A percentile compares a stretch with the other conserved stretches of the same genome.
These are phyloP conservation scores for Penicillium sp. DNA, from an alignment of 2,329 filamentous ascomycete species.

Conservation along the genomic window DNA sequence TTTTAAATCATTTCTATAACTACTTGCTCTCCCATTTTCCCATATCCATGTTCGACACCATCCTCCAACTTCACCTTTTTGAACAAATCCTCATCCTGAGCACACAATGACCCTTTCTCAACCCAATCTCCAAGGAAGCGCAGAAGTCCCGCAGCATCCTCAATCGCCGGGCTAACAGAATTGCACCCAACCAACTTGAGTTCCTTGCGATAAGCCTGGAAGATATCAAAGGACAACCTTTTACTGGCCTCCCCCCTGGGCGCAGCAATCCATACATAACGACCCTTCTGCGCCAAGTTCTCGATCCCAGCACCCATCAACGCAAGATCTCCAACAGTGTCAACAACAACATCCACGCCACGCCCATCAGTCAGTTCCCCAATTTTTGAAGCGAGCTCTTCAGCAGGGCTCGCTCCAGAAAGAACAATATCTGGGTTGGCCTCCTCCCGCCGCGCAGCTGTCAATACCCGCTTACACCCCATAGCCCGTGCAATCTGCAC, in stretches of 20 bases:
- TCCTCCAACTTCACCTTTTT: constrained; percentile 12
- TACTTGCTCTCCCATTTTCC: background rate
- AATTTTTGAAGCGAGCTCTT: constrained; percentile 3
- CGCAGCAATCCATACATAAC: constrained; percentile 30
- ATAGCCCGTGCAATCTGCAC: constrained; percentile 25
- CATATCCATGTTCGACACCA: constrained; percentile 4
- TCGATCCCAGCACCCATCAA: constrained; percentile 28
- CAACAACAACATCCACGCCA: constrained; percentile 25
- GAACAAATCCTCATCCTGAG: constrained; percentile 11
- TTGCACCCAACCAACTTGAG: constrained; percentile 23
- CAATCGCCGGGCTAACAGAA: constrained; percentile 11
- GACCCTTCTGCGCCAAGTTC: constrained; percentile 23
- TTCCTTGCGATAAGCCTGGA: constrained; percentile 23
- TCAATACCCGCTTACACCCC: constrained; percentile 28
- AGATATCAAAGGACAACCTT: constrained; percentile 17
- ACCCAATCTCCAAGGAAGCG: constrained; percentile 14
- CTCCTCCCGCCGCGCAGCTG: constrained; percentile 20
- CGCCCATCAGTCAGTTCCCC: constrained; percentile 12
- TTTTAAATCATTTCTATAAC: background rate
- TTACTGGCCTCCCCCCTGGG: constrained; percentile 17
- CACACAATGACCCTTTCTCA: constrained; percentile 9
- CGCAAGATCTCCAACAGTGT: constrained; percentile 30
- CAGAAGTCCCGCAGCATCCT: constrained; percentile 15
- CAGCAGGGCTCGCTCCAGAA: background rate
- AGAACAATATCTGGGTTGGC: constrained; percentile 23